phyloP scores from a whole-genome alignment of 1,139 yeast species.

The Yamadazyma taylorii region DNA sequence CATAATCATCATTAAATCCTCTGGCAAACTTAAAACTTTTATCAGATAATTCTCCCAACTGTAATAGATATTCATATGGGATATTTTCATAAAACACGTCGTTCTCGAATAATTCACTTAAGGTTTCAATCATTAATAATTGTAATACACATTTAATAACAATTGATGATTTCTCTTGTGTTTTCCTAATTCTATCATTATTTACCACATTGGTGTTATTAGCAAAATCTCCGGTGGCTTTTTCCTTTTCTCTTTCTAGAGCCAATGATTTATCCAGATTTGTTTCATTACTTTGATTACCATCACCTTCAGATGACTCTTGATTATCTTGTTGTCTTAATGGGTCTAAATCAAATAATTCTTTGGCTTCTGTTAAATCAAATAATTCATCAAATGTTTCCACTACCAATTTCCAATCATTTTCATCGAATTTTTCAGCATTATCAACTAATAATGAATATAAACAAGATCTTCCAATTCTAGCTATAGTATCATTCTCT shows the following conservation, averaged over 20 bases:
- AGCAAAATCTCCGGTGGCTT: conserved; percentile 10
- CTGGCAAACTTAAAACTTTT: conserved; percentile 80
- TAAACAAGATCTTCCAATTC: conserved; percentile 89
- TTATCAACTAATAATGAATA: conserved; percentile 77
- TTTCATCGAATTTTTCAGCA: conserved; percentile 56
- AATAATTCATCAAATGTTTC: conserved; percentile 67
- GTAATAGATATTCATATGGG: conserved; percentile 63
- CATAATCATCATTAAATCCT: conserved; percentile 85
- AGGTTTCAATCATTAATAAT: conserved; percentile 80
- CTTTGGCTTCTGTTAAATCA: conserved; percentile 81
- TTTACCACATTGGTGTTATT: conserved; percentile 22
- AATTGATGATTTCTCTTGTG: conserved; percentile 68
- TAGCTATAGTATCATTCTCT: conserved; percentile 93
- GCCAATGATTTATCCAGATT: not conserved
- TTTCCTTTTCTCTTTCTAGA: conserved; percentile 5
- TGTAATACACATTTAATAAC: conserved; percentile 93
- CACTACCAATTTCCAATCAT: conserved; percentile 77
- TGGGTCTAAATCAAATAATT: conserved; percentile 75
- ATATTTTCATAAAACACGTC: conserved; percentile 67
- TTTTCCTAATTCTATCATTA: conserved; percentile 23
- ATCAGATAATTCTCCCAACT: conserved; percentile 59
- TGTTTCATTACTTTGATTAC: conserved; percentile 7
- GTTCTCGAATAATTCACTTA: conserved; percentile 75
- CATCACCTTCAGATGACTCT: conserved; percentile 6
- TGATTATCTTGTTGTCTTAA: conserved; percentile 18